Evolutionary conservation across 129 eudicot species (phyloP), one percentile per base, ranked within the genome.

Genomic region (Arctium lappa): DNA sequence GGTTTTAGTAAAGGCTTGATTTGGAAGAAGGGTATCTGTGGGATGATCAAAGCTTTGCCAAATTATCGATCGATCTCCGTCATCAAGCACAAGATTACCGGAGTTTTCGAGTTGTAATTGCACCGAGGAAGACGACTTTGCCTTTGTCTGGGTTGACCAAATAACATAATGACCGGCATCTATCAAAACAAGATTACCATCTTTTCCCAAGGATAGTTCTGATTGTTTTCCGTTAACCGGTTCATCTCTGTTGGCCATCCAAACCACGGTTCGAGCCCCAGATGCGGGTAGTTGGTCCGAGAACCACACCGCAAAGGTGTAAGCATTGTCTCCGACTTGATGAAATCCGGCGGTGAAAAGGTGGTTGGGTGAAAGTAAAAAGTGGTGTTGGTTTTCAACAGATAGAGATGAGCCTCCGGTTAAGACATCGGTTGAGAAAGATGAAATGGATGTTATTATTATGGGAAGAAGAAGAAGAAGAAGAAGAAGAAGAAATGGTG

Each of bases 181-280:
- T 0, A 30, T 78, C 18, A 85, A 66, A 60, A 81, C 71, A 5
- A 88, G 85, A 68, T 82, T 75, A 1, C 91, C 91, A 15, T 74
- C 60, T 56, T 79, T 18, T 5, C 0, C 7, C 3, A 88, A 62
- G 3, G 66, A 22, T 16, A 88, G 42, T 10, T 37, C 42, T 32
- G 91, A 69, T 42, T 29, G 2, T 74, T 62, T 82, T 15, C 87
- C 83, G 34, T 85, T 88, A 2, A 88, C 86, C 1, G 89, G 91
- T 33, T 66, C 68, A 30, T 88, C 87, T 3, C 88, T 48, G 69
- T 88, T 88, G 6, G 87, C 89, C 83, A 72, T 88, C 91, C 91
- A 88, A 38, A 72, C 83, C 7, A 81, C 1, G 31, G 89, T 85
- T 32, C 37, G 73, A 18, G 3, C 50, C 16, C 60, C 73, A 16